Percentiles rank a stretch among this genome's conserved stretches.
phyloP scores from a whole-genome alignment of 2,329 filamentous ascomycete genomes.

The Aspergillus sp. region DNA sequence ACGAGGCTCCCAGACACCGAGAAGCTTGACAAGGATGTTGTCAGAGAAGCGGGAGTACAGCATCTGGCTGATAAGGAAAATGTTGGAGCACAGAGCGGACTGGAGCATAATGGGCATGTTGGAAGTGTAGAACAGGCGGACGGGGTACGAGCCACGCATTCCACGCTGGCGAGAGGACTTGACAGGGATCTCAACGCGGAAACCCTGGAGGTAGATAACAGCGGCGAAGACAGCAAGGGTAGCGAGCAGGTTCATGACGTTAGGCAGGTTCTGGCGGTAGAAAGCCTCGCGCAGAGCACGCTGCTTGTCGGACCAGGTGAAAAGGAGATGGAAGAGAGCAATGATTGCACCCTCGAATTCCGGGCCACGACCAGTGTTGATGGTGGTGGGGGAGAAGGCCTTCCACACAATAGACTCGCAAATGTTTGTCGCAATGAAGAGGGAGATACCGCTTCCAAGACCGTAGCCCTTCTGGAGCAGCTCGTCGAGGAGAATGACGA shows the following conservation, averaged over 20 bases:
- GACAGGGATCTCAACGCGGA: constrained; percentile 99
- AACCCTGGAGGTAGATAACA: constrained; percentile 98
- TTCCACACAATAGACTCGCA: constrained; percentile 99
- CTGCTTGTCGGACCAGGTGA: constrained; percentile 99
- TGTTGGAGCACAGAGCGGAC: constrained; percentile 96
- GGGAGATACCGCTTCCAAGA: constrained; percentile 95
- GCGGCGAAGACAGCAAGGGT: constrained; percentile 92
- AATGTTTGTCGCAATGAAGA: constrained; percentile 99
- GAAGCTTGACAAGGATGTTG: constrained; percentile 95
- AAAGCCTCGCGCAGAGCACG: constrained; percentile 97
- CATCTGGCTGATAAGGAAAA: constrained; percentile 99
- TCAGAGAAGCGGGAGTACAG: constrained; percentile 98
- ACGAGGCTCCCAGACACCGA: constrained; percentile 97
- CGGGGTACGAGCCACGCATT: constrained; percentile 95
- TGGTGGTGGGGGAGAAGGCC: constrained; percentile 97
- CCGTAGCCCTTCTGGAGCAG: constrained; percentile 99
- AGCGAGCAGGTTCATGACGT: constrained; percentile 97
- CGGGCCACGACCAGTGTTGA: constrained; percentile 98
- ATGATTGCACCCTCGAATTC: constrained; percentile 99
- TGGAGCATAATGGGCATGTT: constrained; percentile 99
- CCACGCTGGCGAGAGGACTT: constrained; percentile 99
- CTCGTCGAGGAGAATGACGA: constrained; percentile 98
- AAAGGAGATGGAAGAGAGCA: constrained; percentile 92
- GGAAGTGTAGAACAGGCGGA: constrained; percentile 99
- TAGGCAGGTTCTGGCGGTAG: constrained; percentile 98